Evolutionary conservation across 1,139 yeast genomes (phyloP), one percentile per base, ranked within the genome.

Genomic region (Candida pseudoviswanathii): DNA sequence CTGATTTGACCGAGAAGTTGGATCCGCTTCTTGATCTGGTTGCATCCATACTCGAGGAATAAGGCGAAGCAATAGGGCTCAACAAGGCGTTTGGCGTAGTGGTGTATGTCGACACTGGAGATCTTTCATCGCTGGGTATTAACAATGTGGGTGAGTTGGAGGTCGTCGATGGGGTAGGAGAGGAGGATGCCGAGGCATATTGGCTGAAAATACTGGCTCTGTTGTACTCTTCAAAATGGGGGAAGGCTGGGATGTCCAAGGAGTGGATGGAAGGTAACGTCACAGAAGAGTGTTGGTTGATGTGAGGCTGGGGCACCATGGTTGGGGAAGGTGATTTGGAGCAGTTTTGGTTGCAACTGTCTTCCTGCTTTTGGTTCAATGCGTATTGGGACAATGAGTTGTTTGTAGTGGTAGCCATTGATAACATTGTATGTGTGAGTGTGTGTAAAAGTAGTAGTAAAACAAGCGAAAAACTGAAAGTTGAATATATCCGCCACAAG

Each of bases 211-310:
- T 10, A 8, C 29, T 30, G 29, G 42, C 41, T 24, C 41, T 36
- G 11, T 21, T 27, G 16, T 27, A 31, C 40, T 49, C 49, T 44
- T 53, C 49, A 43, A 27, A 30, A 33, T 46, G 51, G 6, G 57
- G 56, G 33, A 55, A 54, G 3, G 58, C 45, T 24, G 58, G 58
- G 10, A 55, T 52, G 25, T 54, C 54, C 26, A 55, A 53, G 1
- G 60, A 50, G 39, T 55, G 57, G 30, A 60, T 60, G 7, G 63
- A 57, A 11, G 62, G 62, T 38, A 58, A 53, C 9, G 49, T 50
- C 8, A 48, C 33, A 24, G 54, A 46, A n/a, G 54, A 44, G 25
- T 38, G 30, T 36, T 26, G 46, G 24, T 29, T 32, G 22, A 25
- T 24, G 16, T 39, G 40, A 45, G 44, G 49, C n/a, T 37, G 37